phyloP scores from a whole-genome alignment of 2,329 filamentous ascomycete species.

The Didymella exigua region DNA sequence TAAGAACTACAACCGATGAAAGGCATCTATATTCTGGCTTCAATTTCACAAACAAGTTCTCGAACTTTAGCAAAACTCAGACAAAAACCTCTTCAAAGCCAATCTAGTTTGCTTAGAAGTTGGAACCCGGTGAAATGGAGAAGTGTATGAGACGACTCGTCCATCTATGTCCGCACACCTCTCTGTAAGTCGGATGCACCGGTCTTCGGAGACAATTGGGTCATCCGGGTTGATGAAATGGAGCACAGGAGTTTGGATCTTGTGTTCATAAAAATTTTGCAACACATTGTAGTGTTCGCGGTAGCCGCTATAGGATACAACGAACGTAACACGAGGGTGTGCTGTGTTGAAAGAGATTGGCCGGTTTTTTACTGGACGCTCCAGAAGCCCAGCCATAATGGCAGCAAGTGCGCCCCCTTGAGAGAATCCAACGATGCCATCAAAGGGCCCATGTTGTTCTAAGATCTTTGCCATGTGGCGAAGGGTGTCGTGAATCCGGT shows the following conservation, averaged over 20 bases:
- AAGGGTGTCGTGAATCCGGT: neutral
- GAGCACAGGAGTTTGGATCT: neutral
- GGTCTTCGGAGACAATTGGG: neutral
- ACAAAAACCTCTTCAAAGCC: neutral
- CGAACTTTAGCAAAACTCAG: neutral
- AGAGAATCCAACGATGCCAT: neutral
- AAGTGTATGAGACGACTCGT: neutral
- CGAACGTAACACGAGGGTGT: too few species aligned
- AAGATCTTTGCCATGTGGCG: neutral
- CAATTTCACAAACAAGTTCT: too few species aligned
- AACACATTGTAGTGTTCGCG: neutral
- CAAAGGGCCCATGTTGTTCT: neutral
- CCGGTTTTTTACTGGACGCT: neutral
- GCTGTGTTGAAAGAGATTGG: neutral
- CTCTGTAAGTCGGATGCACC: neutral
- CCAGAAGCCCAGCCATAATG: neutral
- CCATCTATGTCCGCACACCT: neutral
- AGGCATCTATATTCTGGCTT: too few species aligned
- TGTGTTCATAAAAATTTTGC: neutral
- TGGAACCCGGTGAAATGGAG: neutral
- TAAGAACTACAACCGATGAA: too few species aligned
- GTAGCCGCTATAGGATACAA: too few species aligned
- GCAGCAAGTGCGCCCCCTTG: neutral
- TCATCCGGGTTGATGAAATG: neutral
- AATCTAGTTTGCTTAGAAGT: neutral